Evolutionary conservation across 257 asterid species (phyloP).

Genomic region (Ilex aquifolium): DNA sequence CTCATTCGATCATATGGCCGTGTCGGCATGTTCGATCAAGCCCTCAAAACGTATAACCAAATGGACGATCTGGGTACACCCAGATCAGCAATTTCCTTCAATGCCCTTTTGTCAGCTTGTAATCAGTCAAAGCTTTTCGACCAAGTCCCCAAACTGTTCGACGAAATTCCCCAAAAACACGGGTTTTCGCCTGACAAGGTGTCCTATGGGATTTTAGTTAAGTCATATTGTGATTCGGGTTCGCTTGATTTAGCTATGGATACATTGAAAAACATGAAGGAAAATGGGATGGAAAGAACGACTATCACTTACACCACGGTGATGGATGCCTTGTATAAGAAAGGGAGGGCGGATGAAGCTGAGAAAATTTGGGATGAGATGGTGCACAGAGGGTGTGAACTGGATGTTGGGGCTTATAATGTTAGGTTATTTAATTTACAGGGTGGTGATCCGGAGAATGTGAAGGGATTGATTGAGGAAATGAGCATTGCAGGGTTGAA

Average conservation of each 20-base stretch:
- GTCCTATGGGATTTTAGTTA: slow-evolving; percentile 64
- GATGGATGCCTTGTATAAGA: slow-evolving; percentile 48
- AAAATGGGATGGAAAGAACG: slow-evolving; percentile 42
- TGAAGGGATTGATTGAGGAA: slow-evolving; percentile 61
- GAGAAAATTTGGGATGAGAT: slow-evolving; percentile 62
- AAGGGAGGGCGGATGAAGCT: slow-evolving; percentile 49
- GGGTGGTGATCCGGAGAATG: slow-evolving; percentile 37
- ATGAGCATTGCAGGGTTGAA: slow-evolving; percentile 44
- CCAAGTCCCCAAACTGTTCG: slow-evolving; percentile 46
- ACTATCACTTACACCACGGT: slow-evolving; percentile 40
- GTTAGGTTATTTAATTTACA: slow-evolving; percentile 47
- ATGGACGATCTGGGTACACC: slow-evolving; percentile 75
- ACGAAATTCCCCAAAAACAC: slow-evolving; percentile 48
- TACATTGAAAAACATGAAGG: slow-evolving; percentile 52
- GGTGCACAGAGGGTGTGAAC: slow-evolving; percentile 36
- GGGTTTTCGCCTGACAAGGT: slow-evolving; percentile 50
- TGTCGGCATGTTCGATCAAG: slow-evolving; percentile 73
- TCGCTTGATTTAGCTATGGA: slow-evolving; percentile 44
- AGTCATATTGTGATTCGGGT: slow-evolving; percentile 68
- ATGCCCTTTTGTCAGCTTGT: slow-evolving; percentile 57
- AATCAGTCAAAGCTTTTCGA: slow-evolving; percentile 32
- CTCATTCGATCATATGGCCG: slow-evolving; percentile 73
- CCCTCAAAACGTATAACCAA: slow-evolving; percentile 43
- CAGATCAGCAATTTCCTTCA: slow-evolving; percentile 57
- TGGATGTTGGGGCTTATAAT: slow-evolving; percentile 70